Evolutionary conservation across 1,284 basidiomycete species (phyloP).

Genomic region (Rhodofomes roseus): DNA sequence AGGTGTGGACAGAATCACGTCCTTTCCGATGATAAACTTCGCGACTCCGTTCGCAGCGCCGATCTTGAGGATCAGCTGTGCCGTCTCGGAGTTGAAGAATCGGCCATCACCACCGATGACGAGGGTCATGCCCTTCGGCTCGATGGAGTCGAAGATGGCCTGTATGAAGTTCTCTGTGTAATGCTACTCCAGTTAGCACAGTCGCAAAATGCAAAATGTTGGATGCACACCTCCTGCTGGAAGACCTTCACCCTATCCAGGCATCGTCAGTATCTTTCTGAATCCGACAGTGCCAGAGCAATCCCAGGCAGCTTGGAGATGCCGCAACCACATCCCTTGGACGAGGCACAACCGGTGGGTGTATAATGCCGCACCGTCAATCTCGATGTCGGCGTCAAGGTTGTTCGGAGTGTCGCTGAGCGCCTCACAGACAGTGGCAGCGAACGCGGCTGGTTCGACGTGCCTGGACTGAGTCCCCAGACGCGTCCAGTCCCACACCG

Average conservation of each 20-base stretch:
- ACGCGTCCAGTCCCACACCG: neutral
- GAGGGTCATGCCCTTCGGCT: constrained; percentile 79
- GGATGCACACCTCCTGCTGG: constrained; percentile 70
- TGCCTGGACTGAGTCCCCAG: neutral
- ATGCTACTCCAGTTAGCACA: constrained; percentile 48
- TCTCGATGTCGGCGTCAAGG: neutral
- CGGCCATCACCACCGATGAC: constrained; percentile 98
- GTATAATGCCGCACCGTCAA: neutral
- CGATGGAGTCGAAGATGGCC: constrained; percentile 90
- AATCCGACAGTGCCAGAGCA: too few relatives aligned
- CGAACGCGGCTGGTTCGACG: neutral
- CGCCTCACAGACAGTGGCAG: neutral
- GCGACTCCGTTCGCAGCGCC: constrained; percentile 88
- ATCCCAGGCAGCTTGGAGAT: too few relatives aligned
- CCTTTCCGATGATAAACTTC: constrained; percentile 87
- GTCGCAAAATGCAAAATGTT: constrained; percentile 2
- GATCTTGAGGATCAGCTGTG: constrained; percentile 89
- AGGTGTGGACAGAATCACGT: constrained; percentile 93
- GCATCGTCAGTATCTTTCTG: constrained; percentile 9
- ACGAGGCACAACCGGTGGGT: too few relatives aligned
- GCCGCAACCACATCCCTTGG: too few relatives aligned
- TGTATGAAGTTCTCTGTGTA: constrained; percentile 99
- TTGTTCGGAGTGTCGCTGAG: neutral
- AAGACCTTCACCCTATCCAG: constrained; percentile 82
- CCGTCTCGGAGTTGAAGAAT: constrained; percentile 87